These are phyloP conservation scores for Pseudohyphozyma bogoriensis DNA, from an alignment of 768 basidiomycete genomes.

Conservation along the genomic window DNA sequence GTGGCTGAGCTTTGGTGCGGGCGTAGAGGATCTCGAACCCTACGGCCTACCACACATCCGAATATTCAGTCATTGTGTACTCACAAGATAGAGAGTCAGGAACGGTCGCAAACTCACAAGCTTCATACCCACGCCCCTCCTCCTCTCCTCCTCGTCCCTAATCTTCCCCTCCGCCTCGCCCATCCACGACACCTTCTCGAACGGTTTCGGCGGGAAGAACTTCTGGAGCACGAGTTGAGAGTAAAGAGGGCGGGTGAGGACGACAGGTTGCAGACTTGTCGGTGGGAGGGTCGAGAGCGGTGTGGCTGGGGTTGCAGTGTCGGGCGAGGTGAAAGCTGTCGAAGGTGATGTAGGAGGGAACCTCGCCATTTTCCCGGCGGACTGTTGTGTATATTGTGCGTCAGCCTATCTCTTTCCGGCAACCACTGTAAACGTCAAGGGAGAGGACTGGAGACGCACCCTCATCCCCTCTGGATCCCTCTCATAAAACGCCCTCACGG, in stretches of 20 bases:
- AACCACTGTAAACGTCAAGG: no score
- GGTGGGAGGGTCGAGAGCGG: slow-evolving; percentile 41
- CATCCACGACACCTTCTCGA: slow-evolving; percentile 47
- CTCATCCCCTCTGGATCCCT: slow-evolving; percentile 1
- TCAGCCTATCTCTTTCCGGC: neutral
- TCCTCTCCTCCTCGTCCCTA: slow-evolving; percentile 58
- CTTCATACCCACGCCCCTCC: slow-evolving; percentile 86
- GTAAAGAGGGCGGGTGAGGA: slow-evolving; percentile 81
- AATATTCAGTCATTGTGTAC: neutral
- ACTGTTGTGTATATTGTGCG: slow-evolving; percentile 45
- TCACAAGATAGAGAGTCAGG: neutral
- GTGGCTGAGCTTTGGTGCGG: slow-evolving; percentile 50
- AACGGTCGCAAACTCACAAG: slow-evolving; percentile 47
- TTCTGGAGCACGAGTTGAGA: slow-evolving; percentile 86
- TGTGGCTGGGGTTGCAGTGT: no score
- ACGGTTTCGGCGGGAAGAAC: slow-evolving; percentile 82
- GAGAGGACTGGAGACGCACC: no score
- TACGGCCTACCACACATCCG: slow-evolving; percentile 87
- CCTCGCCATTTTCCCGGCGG: slow-evolving; percentile 76
- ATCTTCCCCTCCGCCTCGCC: slow-evolving; percentile 38
- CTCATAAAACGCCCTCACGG: slow-evolving; percentile 88
- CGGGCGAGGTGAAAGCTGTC: slow-evolving; percentile 41
- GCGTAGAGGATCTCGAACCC: slow-evolving; percentile 95
- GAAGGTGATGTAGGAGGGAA: slow-evolving; percentile 60
- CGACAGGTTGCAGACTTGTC: slow-evolving; percentile 52